Evolutionary conservation across 345 rosid species (phyloP).

Genomic region (Salix udensis): DNA sequence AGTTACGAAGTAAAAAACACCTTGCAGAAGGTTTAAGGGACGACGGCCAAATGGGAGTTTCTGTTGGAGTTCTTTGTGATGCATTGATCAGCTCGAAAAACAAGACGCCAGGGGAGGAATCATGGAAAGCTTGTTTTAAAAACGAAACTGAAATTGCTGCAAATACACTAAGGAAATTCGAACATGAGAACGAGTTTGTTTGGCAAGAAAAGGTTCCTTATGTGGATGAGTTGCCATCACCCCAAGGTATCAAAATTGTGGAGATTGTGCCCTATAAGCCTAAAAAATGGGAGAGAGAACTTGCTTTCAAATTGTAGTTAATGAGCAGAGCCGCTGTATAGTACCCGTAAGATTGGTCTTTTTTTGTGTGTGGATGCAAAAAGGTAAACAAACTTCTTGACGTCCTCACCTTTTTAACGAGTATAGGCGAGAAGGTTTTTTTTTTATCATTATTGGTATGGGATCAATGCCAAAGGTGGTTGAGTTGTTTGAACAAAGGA

Average conservation of each 20-base stretch:
- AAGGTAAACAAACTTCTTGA: background rate
- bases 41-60: slow-evolving; percentile 44
- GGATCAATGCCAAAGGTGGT: background rate
- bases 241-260: slow-evolving; percentile 59
- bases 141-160: slow-evolving; percentile 43
- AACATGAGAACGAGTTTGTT: slow-evolving; percentile 54
- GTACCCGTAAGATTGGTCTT: background rate
- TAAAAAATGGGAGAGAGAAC: slow-evolving; percentile 46
- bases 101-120: slow-evolving; percentile 53
- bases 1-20: slow-evolving; percentile 54
- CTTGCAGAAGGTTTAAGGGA: slow-evolving; percentile 43
- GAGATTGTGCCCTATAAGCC: slow-evolving; percentile 46
- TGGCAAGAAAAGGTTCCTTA: slow-evolving; percentile 49
- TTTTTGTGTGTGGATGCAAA: slow-evolving; percentile 1
- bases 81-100: slow-evolving; percentile 36
- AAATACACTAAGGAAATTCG: slow-evolving; percentile 46
- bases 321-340: slow-evolving; percentile 13
- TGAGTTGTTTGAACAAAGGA: background rate
- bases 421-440: background rate
- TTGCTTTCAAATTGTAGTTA: slow-evolving; percentile 42
- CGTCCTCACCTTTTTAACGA: background rate
- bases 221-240: slow-evolving; percentile 46
- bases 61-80: slow-evolving; percentile 52
- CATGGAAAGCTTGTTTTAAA: slow-evolving; percentile 40
- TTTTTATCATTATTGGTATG: no score